Base-by-base conservation (phyloP, 495 filamentous ascomycete species). In the Tetracladium setigerum region DNA sequence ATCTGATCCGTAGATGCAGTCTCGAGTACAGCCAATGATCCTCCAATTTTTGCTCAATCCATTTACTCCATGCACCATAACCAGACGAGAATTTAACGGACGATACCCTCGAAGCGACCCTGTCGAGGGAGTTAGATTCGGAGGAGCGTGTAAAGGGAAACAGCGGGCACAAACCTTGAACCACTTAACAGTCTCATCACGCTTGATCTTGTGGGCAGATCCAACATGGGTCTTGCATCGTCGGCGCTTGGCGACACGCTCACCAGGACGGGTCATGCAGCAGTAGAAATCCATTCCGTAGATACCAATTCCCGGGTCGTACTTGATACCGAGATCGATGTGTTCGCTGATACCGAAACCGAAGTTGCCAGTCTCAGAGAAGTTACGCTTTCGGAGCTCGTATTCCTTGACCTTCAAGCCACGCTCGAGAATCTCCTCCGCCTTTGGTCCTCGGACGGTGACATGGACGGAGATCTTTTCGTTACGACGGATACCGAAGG, bases 201-300 rank as follows among this genome's bases (percentile, higher is more conserved):
- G 81, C 79, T 78, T 86, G 80, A 99, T 95, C 61, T 83, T 82
- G 84, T 99, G 94, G 67, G 73, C 74, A 62, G 84, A 66, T 64
- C 94, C 94, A 64, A 99, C 81, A 61, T 71, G 74, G 74, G 81
- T 74, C 79, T 94, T 86, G 78, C 74, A 79, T 62, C 91, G 87
- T 64, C 91, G 83, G 61, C 94, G 89, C 77, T 87, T 89, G 67
- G 89, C 82, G 66, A 99, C 89, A 67, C 92, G 89, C 80, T 94
- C 88, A 76, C 94, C 94, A 52, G 91, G 94, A 60, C 94, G 89
- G 77, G 88, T 56, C 94, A 99, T 99, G 87, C 91, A 96, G 86
- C 83, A 88, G 85, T 95, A 99, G 81, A 99, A 99, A 79, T 99
- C 94, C 94, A 99, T 99, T 72, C 94, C 94, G 80, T 99, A 99